phyloP scores from a whole-genome alignment of 176 grass and related monocot genomes.

The Eragrostis nindensis region DNA sequence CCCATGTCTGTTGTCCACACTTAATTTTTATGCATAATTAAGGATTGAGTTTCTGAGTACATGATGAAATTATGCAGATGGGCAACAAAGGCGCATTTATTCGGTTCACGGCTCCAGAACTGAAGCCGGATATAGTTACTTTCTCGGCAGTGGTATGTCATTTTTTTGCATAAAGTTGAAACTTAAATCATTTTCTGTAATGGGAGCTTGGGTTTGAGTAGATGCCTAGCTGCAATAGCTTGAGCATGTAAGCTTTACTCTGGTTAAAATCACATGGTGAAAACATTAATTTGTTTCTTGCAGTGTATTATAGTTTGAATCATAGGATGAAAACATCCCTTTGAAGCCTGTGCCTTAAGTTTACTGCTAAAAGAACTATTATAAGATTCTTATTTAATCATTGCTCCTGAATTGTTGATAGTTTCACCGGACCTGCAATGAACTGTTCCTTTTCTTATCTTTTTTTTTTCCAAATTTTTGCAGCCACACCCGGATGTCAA shows the following conservation, averaged over 20 bases:
- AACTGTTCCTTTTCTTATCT: background rate
- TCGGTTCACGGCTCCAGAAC: constrained; percentile 61
- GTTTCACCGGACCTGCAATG: background rate
- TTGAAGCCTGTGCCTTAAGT: constrained; percentile 1
- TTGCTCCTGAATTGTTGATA: background rate
- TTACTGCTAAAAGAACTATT: background rate
- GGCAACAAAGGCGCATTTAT: constrained; percentile 96
- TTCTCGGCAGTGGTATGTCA: constrained; percentile 35
- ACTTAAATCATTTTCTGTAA: background rate
- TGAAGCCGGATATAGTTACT: constrained; percentile 70
- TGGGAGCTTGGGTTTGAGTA: background rate
- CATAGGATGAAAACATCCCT: background rate
- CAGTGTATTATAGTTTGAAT: background rate
- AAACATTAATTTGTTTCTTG: background rate
- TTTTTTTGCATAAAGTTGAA: background rate
- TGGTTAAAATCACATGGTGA: background rate
- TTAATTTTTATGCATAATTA: background rate
- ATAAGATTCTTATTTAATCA: background rate
- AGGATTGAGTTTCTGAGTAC: background rate
- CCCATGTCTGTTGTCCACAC: background rate
- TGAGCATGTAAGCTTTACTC: background rate
- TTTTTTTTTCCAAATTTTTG: constrained; percentile 18
- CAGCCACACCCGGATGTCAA: constrained; percentile 85
- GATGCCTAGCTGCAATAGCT: background rate
- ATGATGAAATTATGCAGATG: constrained; percentile 58